phyloP scores from a whole-genome alignment of 176 grass and related monocot genomes.

The Oropetium thomaeum region DNA sequence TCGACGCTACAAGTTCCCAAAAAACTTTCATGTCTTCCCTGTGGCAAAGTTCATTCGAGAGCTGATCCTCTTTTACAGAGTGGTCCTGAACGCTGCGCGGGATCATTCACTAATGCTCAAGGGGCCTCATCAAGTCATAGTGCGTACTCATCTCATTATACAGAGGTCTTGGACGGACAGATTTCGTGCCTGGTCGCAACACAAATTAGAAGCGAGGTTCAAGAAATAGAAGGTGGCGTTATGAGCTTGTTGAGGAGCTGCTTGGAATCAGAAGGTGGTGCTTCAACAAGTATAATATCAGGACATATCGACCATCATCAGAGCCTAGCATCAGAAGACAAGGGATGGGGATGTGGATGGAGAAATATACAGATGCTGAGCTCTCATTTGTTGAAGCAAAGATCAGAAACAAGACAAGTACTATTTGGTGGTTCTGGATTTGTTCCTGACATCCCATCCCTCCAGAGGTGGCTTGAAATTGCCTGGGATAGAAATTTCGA shows the following conservation, averaged over 20 bases:
- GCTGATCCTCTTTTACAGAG: slow-evolving; percentile 43
- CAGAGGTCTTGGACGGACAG: slow-evolving; percentile 31
- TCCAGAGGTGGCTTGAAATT: slow-evolving; percentile 95
- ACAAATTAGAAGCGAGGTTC: slow-evolving; percentile 52
- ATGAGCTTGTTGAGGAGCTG: slow-evolving; percentile 59
- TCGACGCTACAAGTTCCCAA: background rate
- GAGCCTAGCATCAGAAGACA: slow-evolving; percentile 65
- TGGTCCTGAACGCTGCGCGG: background rate
- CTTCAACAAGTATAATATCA: slow-evolving; percentile 60
- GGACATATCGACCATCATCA: slow-evolving; percentile 72
- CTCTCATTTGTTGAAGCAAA: slow-evolving; percentile 72
- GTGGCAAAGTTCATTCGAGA: slow-evolving; percentile 6
- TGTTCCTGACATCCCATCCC: slow-evolving; percentile 85
- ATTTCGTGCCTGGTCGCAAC: slow-evolving; percentile 41
- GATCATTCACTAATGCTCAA: slow-evolving; percentile 20
- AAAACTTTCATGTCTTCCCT: background rate
- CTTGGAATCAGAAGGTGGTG: slow-evolving; percentile 57
- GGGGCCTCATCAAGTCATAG: slow-evolving; percentile 49
- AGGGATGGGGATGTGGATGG: slow-evolving; percentile 97
- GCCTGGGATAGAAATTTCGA: slow-evolving; percentile 82
- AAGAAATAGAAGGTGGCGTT: slow-evolving; percentile 59
- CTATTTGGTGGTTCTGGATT: slow-evolving; percentile 80
- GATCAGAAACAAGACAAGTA: slow-evolving; percentile 47
- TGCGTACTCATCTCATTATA: background rate
- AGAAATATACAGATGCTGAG: slow-evolving; percentile 93